Evolutionary conservation across 2,329 filamentous ascomycete species (phyloP).

Genomic region (Aspergillus luchuensis): DNA sequence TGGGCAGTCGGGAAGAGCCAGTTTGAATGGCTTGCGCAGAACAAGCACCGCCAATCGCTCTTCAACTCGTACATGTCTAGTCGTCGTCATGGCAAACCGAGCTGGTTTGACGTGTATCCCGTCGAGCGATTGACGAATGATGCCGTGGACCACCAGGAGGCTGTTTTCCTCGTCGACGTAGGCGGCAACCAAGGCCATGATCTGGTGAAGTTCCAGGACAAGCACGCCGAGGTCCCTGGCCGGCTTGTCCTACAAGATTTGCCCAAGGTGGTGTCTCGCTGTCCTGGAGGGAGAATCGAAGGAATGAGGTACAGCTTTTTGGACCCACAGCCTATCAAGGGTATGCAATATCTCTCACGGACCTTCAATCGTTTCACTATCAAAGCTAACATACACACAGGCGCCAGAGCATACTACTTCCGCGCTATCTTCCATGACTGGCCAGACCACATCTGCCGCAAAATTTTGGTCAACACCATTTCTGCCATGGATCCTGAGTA

Average conservation of each 20-base stretch:
- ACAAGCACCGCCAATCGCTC: slow-evolving; percentile 28
- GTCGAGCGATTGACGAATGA: slow-evolving; percentile 28
- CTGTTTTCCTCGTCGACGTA: slow-evolving; percentile 44
- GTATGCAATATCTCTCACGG: slow-evolving; percentile 13
- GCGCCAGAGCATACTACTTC: slow-evolving; percentile 40
- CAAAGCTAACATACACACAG: slow-evolving; percentile 16
- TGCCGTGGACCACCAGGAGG: slow-evolving; percentile 28
- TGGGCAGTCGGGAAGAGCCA: slow-evolving; percentile 37
- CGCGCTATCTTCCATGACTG: slow-evolving; percentile 44
- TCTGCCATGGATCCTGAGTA: slow-evolving; percentile 34
- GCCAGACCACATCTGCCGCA: slow-evolving; percentile 36
- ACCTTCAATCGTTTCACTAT: background rate
- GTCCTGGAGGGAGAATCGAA: slow-evolving; percentile 24
- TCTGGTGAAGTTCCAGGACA: slow-evolving; percentile 33
- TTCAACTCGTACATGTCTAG: slow-evolving; percentile 41
- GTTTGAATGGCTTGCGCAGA: slow-evolving; percentile 36
- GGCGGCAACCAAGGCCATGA: slow-evolving; percentile 48
- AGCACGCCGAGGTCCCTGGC: slow-evolving; percentile 36
- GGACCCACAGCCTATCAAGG: slow-evolving; percentile 35
- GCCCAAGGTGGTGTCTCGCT: slow-evolving; percentile 27
- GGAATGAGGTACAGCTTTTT: slow-evolving; percentile 39
- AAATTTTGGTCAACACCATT: slow-evolving; percentile 36
- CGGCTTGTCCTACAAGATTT: slow-evolving; percentile 46
- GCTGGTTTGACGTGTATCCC: slow-evolving; percentile 38
- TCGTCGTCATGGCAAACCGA: slow-evolving; percentile 31